These are phyloP conservation scores for Trichoderma sp. DNA, from an alignment of 2,329 filamentous ascomycete genomes.

Conservation along the genomic window DNA sequence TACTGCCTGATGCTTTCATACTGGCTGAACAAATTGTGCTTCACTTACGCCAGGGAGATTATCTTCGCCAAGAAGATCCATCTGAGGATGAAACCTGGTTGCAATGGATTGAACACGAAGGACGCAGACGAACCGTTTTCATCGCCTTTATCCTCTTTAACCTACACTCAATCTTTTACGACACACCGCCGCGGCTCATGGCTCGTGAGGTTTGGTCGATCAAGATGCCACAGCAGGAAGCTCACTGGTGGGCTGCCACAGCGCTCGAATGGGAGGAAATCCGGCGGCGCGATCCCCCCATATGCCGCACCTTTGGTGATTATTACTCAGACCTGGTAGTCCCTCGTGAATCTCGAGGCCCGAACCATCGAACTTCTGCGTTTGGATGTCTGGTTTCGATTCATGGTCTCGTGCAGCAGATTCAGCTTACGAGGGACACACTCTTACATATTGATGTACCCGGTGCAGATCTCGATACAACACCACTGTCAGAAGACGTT, in stretches of 20 bases:
- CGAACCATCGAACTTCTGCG: background rate
- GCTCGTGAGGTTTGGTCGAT: conserved; percentile 6
- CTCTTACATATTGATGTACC: background rate
- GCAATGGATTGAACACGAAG: conserved; percentile 1
- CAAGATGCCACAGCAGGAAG: conserved; percentile 7
- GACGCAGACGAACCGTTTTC: background rate
- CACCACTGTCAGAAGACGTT: background rate
- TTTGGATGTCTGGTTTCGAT: conserved; percentile 4
- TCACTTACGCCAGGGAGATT: conserved; percentile 5
- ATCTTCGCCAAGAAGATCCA: background rate
- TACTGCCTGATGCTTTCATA: background rate
- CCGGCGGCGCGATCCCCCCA: background rate
- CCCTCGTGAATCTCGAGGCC: background rate
- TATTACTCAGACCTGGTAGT: background rate
- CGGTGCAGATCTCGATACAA: background rate
- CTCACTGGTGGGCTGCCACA: conserved; percentile 1
- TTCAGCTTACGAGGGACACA: conserved; percentile 13
- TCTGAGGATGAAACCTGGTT: background rate
- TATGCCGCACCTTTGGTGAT: conserved; percentile 1
- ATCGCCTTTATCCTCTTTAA: conserved; percentile 3
- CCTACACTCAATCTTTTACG: background rate
- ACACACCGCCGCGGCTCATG: conserved; percentile 4
- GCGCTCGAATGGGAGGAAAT: conserved; percentile 2
- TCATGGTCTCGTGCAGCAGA: conserved; percentile 6
- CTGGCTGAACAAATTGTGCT: conserved; percentile 2